Percentiles rank a stretch among this genome's conserved stretches.
These are phyloP conservation scores for Musa troglodytarum DNA, from an alignment of 176 grass and related monocot species.

Conservation along the genomic window DNA sequence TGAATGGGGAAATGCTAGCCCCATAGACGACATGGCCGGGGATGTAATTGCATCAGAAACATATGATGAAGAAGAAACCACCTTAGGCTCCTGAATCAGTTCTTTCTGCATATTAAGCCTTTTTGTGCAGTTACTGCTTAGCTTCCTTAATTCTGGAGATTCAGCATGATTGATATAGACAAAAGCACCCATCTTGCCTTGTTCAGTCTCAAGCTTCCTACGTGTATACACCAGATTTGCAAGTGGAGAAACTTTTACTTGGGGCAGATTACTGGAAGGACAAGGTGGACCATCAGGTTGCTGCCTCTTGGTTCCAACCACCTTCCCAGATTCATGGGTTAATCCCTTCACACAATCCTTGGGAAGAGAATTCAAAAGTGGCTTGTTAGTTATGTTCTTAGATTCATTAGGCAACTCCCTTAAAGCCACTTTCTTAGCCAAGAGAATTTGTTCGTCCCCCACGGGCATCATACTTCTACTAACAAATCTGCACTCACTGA, in stretches of 20 bases:
- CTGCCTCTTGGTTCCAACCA: slow-evolving; percentile 43
- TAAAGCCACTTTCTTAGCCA: slow-evolving; percentile 52
- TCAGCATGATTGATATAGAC: slow-evolving; percentile 15
- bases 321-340: slow-evolving; percentile 26
- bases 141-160: slow-evolving; percentile 33
- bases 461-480: slow-evolving; percentile 34
- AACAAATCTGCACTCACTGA: slow-evolving; percentile 9
- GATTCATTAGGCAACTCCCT: slow-evolving; percentile 47
- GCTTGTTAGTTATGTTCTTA: slow-evolving; percentile 26
- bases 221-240: slow-evolving; percentile 75
- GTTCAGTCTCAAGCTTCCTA: slow-evolving; percentile 68
- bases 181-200: slow-evolving; percentile 45
- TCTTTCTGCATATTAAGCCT: slow-evolving; percentile 33
- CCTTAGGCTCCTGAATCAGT: slow-evolving; percentile 24
- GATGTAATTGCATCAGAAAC: slow-evolving; percentile 4
- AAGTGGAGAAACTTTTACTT: slow-evolving; percentile 33
- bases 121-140: slow-evolving; percentile 26
- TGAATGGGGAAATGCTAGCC: neutral
- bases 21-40: slow-evolving; percentile 21
- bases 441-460: slow-evolving; percentile 48
- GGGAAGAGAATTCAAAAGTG: slow-evolving; percentile 21
- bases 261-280: slow-evolving; percentile 32
- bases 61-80: neutral
- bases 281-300: slow-evolving; percentile 33
- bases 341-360: slow-evolving; percentile 26